phyloP scores from a whole-genome alignment of 257 asterid species.

The Ajuga chamaepitys region DNA sequence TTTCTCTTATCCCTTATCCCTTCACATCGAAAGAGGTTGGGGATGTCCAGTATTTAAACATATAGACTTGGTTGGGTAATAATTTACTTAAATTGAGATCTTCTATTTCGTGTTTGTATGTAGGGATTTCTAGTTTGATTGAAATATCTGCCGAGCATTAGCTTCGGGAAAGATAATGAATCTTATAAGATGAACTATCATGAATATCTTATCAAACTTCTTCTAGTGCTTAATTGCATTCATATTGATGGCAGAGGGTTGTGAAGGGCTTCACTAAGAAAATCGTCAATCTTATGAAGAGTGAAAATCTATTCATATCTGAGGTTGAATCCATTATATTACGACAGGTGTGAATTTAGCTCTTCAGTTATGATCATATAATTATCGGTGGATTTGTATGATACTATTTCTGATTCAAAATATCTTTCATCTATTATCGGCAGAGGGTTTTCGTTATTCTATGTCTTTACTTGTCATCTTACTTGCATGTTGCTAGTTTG shows the following conservation, averaged over 20 bases:
- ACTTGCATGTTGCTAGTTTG: no score
- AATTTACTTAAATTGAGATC: no score
- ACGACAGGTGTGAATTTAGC: slow-evolving; percentile 49
- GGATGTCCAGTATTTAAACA: no score
- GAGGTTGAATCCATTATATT: slow-evolving; percentile 92
- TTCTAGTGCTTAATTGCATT: slow-evolving; percentile 5
- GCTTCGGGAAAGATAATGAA: slow-evolving; percentile 82
- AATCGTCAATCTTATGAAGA: slow-evolving; percentile 73
- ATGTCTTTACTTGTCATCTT: no score
- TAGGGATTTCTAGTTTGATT: slow-evolving; percentile 96
- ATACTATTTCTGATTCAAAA: no score
- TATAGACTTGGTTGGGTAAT: no score
- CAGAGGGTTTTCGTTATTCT: no score
- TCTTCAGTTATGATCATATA: no score
- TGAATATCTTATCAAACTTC: background rate
- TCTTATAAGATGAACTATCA: background rate
- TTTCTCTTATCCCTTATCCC: background rate
- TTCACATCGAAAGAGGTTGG: background rate
- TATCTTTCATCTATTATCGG: no score
- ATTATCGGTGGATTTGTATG: no score
- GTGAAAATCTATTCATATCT: slow-evolving; percentile 56
- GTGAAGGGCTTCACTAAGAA: slow-evolving; percentile 76
- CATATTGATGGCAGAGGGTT: slow-evolving; percentile 51
- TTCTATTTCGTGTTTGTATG: background rate
- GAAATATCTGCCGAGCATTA: slow-evolving; percentile 78